These are phyloP conservation scores for Aspergillus proliferans DNA, from an alignment of 2,329 filamentous ascomycete genomes.

Conservation along the genomic window DNA sequence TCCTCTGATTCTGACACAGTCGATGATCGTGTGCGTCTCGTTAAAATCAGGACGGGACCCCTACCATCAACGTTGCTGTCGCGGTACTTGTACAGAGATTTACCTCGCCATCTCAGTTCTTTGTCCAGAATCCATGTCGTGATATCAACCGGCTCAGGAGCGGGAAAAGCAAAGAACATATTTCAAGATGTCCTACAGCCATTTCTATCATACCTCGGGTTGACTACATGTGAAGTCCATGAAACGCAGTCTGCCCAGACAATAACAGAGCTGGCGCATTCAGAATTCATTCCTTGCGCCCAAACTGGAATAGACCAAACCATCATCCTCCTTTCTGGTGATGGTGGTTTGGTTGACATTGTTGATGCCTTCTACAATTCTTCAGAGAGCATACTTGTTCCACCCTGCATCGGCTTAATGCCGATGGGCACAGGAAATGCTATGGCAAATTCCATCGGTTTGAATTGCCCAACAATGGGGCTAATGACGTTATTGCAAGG, in stretches of 20 bases:
- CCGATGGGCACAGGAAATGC: slow-evolving; percentile 49
- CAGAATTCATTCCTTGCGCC: slow-evolving; percentile 45
- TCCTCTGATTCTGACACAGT: background rate
- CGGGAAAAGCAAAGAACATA: slow-evolving; percentile 50
- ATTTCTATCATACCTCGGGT: slow-evolving; percentile 45
- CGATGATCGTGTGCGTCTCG: slow-evolving; percentile 7
- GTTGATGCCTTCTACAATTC: slow-evolving; percentile 57
- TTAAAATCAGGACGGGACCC: slow-evolving; percentile 11
- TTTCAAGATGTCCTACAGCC: slow-evolving; percentile 53
- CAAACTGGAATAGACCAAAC: slow-evolving; percentile 48
- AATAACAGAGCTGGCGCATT: slow-evolving; percentile 57
- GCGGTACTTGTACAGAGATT: slow-evolving; percentile 9
- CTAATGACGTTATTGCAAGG: slow-evolving; percentile 58
- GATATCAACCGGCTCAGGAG: slow-evolving; percentile 62
- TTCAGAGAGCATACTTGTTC: slow-evolving; percentile 26
- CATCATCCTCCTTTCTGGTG: slow-evolving; percentile 75
- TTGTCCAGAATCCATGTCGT: slow-evolving; percentile 49
- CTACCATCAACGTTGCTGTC: slow-evolving; percentile 13
- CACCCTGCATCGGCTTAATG: slow-evolving; percentile 52
- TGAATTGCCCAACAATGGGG: slow-evolving; percentile 31
- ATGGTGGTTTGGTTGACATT: slow-evolving; percentile 78
- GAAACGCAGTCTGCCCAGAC: slow-evolving; percentile 59
- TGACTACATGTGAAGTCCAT: slow-evolving; percentile 50
- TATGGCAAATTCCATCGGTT: slow-evolving; percentile 35
- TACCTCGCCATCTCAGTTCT: slow-evolving; percentile 17